These are phyloP conservation scores for Tuber calosporum DNA, from an alignment of 495 filamentous ascomycete species.

Conservation along the genomic window DNA sequence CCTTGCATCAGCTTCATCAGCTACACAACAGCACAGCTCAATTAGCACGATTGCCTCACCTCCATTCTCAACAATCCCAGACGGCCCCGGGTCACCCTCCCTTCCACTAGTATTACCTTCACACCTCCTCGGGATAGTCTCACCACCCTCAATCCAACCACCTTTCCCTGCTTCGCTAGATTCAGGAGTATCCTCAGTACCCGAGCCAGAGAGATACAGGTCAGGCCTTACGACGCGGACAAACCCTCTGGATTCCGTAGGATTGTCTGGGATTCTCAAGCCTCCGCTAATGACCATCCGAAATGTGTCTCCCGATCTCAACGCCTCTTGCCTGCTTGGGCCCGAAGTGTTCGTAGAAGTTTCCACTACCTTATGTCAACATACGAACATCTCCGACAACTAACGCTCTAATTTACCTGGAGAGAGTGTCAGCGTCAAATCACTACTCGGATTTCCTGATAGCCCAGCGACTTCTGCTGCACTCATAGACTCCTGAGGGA, in stretches of 20 bases:
- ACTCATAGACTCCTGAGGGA: background rate
- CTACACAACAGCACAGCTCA: background rate
- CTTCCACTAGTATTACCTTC: background rate
- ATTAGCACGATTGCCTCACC: background rate
- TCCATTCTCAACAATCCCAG: background rate
- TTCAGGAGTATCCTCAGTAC: background rate
- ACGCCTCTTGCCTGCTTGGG: background rate
- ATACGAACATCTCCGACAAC: background rate
- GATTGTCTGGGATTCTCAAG: background rate
- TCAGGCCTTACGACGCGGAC: background rate
- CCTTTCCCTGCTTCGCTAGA: background rate
- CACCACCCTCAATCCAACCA: background rate
- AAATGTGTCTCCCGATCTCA: background rate
- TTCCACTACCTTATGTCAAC: conserved; percentile 1
- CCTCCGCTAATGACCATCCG: background rate
- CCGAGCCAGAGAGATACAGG: background rate
- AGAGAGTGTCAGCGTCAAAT: background rate
- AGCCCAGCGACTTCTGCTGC: background rate
- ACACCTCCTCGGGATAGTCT: background rate
- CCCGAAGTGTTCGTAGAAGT: background rate
- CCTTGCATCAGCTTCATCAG: background rate
- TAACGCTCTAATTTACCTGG: background rate
- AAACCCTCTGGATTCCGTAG: background rate
- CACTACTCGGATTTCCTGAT: background rate
- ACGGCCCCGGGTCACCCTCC: background rate